Base-by-base conservation (phyloP, 208 protist genomes). In the Leishmania guyanensis region DNA sequence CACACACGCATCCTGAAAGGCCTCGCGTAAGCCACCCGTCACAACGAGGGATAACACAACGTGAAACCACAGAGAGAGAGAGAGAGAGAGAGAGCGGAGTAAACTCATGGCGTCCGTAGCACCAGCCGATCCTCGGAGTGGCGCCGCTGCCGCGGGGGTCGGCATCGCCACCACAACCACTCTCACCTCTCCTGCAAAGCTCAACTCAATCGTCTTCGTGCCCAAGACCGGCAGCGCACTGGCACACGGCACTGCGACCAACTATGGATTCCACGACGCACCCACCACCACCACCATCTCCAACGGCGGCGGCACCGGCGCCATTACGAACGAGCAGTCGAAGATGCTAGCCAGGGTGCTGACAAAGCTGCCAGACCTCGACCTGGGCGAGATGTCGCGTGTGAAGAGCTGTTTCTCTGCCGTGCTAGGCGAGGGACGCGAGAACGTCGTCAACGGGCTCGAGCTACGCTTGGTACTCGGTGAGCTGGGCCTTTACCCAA, bases 401-500 rank as follows among this genome's bases (percentile, higher is more conserved):
- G 88, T 94, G 50, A 92, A 90, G 46, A 77, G 46, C 29, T 86
- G 84, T 51, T 96, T 93, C 77, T 62, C 81, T 0, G 69, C 83
- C 16, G 70, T 89, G 29, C 77, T 94, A 50, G 84, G 86, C 74
- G 88, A 94, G n/a, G 79, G 77, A 9, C 76, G 84, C 36, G 92
- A 97, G 80, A 90, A 85, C 72, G 90, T 95, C 43, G 89, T 88
- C n/a, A 92, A 83, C 62, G 86, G 81, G 10, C 85, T 96, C 62
- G 91, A 93, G 70, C 90, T 97, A 70, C 94, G 91, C 65, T 84
- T 94, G 33, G 74, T 97, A 33, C 83, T 97, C 17, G 85, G 90
- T 36, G 86, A 93, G 60, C 86, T 97, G 29, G 94, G 94, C 53
- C 69, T 94, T 53, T 96, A 96, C 80, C 94, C 94, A 1, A 87